These are phyloP conservation scores for Coemansia sp. DNA, from an alignment of 192 early-diverging fungal genomes.

Conservation along the genomic window DNA sequence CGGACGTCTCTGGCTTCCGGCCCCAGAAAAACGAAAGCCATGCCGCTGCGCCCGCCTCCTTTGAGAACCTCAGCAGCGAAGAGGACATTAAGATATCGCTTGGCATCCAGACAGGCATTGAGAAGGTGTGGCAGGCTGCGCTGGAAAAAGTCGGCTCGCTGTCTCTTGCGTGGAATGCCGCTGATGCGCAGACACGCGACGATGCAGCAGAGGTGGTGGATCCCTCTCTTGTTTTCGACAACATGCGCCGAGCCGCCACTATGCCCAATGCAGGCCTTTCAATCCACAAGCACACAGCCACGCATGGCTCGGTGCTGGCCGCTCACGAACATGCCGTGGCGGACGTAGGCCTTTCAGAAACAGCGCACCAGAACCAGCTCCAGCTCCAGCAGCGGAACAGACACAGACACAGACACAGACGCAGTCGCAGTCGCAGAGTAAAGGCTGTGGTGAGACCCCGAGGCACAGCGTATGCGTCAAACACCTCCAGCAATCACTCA, in stretches of 20 bases:
- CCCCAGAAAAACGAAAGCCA: not conserved
- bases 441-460: constrained; percentile 1
- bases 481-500: not conserved
- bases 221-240: constrained; percentile 24
- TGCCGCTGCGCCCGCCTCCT: too few species aligned
- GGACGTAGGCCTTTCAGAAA: too few species aligned
- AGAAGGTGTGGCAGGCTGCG: constrained; percentile 25
- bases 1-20: not conserved
- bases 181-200: not conserved
- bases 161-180: constrained; percentile 41
- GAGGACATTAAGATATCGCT: constrained; percentile 41
- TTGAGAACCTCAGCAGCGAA: too few species aligned
- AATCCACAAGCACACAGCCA: too few species aligned
- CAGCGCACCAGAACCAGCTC: constrained; percentile 1
- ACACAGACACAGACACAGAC: too few species aligned
- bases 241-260: not conserved
- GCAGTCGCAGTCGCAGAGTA: constrained; percentile 1
- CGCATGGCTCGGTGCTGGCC: too few species aligned
- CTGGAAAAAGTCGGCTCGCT: constrained; percentile 32
- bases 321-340: too few species aligned
- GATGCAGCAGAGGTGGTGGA: constrained; percentile 5
- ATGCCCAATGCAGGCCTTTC: too few species aligned
- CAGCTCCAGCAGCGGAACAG: too few species aligned
- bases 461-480: not conserved
- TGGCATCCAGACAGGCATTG: constrained; percentile 23